Conservation (phyloP, 2,329 filamentous ascomycete species). For the Cladophialophora immunda region DNA sequence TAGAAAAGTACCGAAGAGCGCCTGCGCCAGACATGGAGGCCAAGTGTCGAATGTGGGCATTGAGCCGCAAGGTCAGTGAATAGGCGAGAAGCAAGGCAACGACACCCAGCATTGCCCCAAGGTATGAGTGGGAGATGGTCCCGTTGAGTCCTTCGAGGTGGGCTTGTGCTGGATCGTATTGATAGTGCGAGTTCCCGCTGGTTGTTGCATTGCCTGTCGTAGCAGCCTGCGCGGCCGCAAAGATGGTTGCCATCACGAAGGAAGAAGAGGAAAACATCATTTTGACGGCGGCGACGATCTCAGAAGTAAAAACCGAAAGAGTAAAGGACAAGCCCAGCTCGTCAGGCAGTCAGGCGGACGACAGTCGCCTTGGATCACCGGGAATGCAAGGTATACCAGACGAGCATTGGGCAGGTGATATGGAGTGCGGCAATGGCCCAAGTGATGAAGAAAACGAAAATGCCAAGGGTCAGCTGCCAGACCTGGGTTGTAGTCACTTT, state of each 20-base stretch:
- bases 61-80: constrained; percentile 67
- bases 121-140: constrained; percentile 67
- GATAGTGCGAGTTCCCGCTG: constrained; percentile 19
- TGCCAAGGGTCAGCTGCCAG: background rate
- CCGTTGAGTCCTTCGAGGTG: constrained; percentile 55
- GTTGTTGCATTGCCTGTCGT: constrained; percentile 21
- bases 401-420: constrained; percentile 11
- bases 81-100: constrained; percentile 72
- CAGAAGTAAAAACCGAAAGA: constrained; percentile 9
- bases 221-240: constrained; percentile 13
- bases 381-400: constrained; percentile 13
- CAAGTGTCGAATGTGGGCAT: constrained; percentile 75
- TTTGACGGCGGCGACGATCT: constrained; percentile 10
- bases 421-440: background rate
- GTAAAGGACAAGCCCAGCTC: constrained; percentile 24
- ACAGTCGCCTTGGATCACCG: constrained; percentile 4
- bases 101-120: constrained; percentile 71
- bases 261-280: constrained; percentile 1
- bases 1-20: constrained; percentile 76
- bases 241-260: constrained; percentile 12
- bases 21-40: constrained; percentile 74
- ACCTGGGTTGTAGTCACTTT: background rate
- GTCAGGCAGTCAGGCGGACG: constrained; percentile 9
- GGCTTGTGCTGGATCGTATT: constrained; percentile 38
- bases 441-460: background rate